A percentile compares a stretch with the other conserved stretches of the same genome.
Conservation (phyloP, 2,329 filamentous ascomycete species). For the Fusarium longipes region DNA sequence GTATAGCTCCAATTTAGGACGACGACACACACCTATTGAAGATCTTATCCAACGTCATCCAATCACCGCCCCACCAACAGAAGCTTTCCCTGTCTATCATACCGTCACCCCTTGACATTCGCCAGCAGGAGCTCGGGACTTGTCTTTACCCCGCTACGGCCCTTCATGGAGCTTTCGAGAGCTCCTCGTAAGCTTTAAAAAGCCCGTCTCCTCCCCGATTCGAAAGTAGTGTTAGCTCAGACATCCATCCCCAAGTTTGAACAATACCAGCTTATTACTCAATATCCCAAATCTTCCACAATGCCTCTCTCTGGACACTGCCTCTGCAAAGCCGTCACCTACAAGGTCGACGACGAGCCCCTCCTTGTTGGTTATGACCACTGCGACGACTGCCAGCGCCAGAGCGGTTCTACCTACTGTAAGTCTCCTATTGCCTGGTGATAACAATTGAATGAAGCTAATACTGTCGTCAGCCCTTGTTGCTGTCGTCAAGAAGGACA, state of each 20-base stretch:
- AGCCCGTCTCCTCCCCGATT: constrained; percentile 1
- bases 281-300: constrained; percentile 45
- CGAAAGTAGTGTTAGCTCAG: neutral
- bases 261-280: constrained; percentile 6
- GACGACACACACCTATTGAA: constrained; percentile 20
- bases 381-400: constrained; percentile 79
- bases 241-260: constrained; percentile 12
- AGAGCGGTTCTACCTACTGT: constrained; percentile 77
- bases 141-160: constrained; percentile 46
- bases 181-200: constrained; percentile 32
- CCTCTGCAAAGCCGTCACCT: constrained; percentile 78
- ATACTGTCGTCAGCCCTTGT: constrained; percentile 66
- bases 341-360: constrained; percentile 66
- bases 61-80: constrained; percentile 45
- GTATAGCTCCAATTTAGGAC: constrained; percentile 20
- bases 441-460: neutral
- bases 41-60: constrained; percentile 47
- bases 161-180: constrained; percentile 42
- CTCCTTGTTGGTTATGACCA: constrained; percentile 73
- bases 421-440: constrained; percentile 43
- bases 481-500: constrained; percentile 73
- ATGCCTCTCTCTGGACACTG: constrained; percentile 78
- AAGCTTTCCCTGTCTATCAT: constrained; percentile 29
- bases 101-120: constrained; percentile 30
- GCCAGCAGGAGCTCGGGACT: constrained; percentile 27